Evolutionary conservation across 352 stramenopile genomes (phyloP), one percentile per base, ranked within the genome.

Genomic region (Thraustochytrium sp.): DNA sequence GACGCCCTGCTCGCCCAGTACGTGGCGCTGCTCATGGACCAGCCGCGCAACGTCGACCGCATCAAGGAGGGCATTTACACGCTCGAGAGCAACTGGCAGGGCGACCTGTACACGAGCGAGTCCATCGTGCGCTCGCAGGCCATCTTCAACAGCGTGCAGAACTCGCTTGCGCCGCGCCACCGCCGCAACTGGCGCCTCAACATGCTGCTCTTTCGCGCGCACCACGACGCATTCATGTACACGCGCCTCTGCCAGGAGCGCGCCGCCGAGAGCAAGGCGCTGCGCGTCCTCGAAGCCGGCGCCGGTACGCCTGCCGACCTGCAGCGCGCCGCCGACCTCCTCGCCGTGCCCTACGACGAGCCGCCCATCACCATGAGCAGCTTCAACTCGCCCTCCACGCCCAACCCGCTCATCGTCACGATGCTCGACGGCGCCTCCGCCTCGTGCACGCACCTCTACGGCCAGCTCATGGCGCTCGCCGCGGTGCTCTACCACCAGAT

Each of bases 131-230:
- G 31, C 11, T 80, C 68, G 34, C 68, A 80, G 51, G 31, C 34
- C 23, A 80, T 80, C 51, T 80, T 80, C 38, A 80, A 9, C 44
- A 8, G 63, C 2, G 68, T 80, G 21, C 46, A 68, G 26, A 68
- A 72, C 44, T 75, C 29, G 11, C 68, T 80, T 13, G 46, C 53
- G 0, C 68, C 68, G 4, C 68, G 68, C 44, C 68, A 80, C 26
- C 68, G 68, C 13, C 68, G 68, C 26, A 80, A 80, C 49, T 80
- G 68, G 68, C 48, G 68, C 5, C 68, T 80, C 68, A 80, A 80
- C 68, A 80, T 80, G 68, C 53, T 80, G 16, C 68, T 80, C 44
- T 80, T 80, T 38, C 46, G 68, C 31, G 68, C 68, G 23, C 42
- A 48, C 42, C 68, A 80, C 53, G 68, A 80, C 51, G 68, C 68